A percentile compares a stretch with the other conserved stretches of the same genome.
Conservation (phyloP, 495 filamentous ascomycete genomes). For the Talaromyces adpressus region DNA sequence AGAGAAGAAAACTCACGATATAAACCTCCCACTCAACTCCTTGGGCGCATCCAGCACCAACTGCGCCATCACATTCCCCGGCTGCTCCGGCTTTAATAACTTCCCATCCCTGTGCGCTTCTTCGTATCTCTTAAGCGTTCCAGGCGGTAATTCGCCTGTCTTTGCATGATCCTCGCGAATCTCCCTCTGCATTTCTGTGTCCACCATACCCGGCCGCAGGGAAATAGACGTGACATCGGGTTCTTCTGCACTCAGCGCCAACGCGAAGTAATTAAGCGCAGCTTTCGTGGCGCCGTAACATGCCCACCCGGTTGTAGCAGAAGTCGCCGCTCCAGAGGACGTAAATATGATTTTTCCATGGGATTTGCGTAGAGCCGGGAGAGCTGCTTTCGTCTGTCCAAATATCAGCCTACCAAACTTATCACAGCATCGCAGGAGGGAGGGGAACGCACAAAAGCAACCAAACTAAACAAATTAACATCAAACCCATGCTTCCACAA, state of each 20-base stretch:
- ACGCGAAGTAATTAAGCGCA: constrained; percentile 73
- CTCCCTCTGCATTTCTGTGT: constrained; percentile 89
- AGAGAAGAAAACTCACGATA: constrained; percentile 48
- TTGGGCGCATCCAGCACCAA: constrained; percentile 56
- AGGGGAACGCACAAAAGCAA: constrained; percentile 58
- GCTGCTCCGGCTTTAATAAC: constrained; percentile 74
- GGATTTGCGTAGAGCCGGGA: constrained; percentile 62
- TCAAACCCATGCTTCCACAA: constrained; percentile 76
- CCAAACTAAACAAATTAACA: constrained; percentile 73
- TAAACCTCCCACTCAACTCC: constrained; percentile 66
- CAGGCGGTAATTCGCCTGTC: constrained; percentile 49
- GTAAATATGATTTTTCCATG: constrained; percentile 67
- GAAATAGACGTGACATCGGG: constrained; percentile 62
- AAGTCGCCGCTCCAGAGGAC: constrained; percentile 66
- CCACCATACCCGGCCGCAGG: constrained; percentile 76
- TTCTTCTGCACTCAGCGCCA: constrained; percentile 72
- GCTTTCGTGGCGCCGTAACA: constrained; percentile 83
- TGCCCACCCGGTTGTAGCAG: constrained; percentile 67
- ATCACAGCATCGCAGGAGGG: not conserved
- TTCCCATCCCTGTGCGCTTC: constrained; percentile 57
- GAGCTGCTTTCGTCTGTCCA: constrained; percentile 60
- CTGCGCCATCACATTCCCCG: constrained; percentile 78
- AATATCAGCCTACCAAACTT: not conserved
- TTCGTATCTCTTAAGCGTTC: constrained; percentile 63
- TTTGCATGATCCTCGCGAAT: constrained; percentile 62